These are phyloP conservation scores for Penicillium polonicum DNA, from an alignment of 2,329 filamentous ascomycete genomes.

Conservation along the genomic window DNA sequence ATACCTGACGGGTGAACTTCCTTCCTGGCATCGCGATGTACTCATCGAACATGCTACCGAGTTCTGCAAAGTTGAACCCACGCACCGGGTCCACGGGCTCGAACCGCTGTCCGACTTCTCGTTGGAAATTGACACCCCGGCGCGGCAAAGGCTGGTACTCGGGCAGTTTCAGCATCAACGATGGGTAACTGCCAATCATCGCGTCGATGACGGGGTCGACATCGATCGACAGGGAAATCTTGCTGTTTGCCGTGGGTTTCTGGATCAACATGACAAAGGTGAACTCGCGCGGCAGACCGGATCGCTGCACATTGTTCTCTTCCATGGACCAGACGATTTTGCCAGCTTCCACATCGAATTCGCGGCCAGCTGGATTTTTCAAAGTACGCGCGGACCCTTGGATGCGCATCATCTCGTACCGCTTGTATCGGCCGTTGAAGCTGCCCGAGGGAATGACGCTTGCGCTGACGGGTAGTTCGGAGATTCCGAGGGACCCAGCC, in stretches of 20 bases:
- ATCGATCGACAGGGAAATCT: slow-evolving; percentile 42
- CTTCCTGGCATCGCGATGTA: slow-evolving; percentile 49
- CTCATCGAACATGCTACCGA: slow-evolving; percentile 44
- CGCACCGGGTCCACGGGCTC: slow-evolving; percentile 33
- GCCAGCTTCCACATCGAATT: slow-evolving; percentile 45
- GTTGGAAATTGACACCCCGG: slow-evolving; percentile 40
- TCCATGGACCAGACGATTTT: slow-evolving; percentile 53
- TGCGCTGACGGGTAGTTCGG: slow-evolving; percentile 45
- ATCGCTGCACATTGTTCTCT: slow-evolving; percentile 50
- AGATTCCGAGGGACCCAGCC: slow-evolving; percentile 48
- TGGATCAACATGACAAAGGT: slow-evolving; percentile 53
- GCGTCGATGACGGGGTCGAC: slow-evolving; percentile 45
- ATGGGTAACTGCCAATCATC: slow-evolving; percentile 45
- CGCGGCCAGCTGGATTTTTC: slow-evolving; percentile 34
- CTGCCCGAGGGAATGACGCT: slow-evolving; percentile 45
- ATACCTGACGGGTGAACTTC: slow-evolving; percentile 30
- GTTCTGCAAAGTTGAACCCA: slow-evolving; percentile 49
- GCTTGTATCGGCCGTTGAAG: slow-evolving; percentile 43
- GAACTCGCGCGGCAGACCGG: slow-evolving; percentile 52
- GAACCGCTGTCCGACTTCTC: slow-evolving; percentile 48
- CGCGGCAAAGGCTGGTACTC: slow-evolving; percentile 42
- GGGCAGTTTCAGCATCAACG: slow-evolving; percentile 39
- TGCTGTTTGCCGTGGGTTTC: slow-evolving; percentile 43
- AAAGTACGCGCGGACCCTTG: slow-evolving; percentile 48
- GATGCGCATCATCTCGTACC: slow-evolving; percentile 53